Percentiles rank a stretch among this genome's conserved stretches.
Conservation (phyloP, 805 yeast species). For the Ogataea degrootiae region DNA sequence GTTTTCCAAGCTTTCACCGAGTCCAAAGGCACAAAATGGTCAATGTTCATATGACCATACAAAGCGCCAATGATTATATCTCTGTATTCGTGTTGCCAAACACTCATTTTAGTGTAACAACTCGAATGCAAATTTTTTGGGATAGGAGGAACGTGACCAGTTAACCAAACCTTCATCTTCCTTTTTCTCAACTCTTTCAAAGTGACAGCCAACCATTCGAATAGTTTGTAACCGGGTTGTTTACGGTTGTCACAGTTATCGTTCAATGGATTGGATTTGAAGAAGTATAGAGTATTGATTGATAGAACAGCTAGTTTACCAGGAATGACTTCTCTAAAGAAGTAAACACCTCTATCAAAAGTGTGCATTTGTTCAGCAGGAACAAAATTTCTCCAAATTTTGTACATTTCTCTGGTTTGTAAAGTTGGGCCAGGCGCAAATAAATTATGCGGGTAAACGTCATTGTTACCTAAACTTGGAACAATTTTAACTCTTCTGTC, state of each 20-base stretch:
- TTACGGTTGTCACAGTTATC: slow-evolving; percentile 70
- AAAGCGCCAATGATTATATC: slow-evolving; percentile 81
- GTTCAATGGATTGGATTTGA: slow-evolving; percentile 73
- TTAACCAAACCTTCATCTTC: slow-evolving; percentile 79
- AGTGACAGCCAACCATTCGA: slow-evolving; percentile 73
- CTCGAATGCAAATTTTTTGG: slow-evolving; percentile 69
- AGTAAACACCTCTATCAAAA: slow-evolving; percentile 73
- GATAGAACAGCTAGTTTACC: slow-evolving; percentile 72
- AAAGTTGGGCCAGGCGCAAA: slow-evolving; percentile 86
- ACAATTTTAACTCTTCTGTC: slow-evolving; percentile 39
- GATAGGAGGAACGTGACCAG: slow-evolving; percentile 87
- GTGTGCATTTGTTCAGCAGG: slow-evolving; percentile 75
- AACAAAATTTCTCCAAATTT: slow-evolving; percentile 67
- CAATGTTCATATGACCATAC: slow-evolving; percentile 87
- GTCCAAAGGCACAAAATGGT: slow-evolving; percentile 78
- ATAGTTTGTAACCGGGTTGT: slow-evolving; percentile 76
- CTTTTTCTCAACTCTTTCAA: slow-evolving; percentile 68
- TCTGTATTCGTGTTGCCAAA: slow-evolving; percentile 81
- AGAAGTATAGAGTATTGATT: slow-evolving; percentile 71
- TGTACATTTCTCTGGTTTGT: slow-evolving; percentile 72
- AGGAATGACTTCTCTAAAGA: slow-evolving; percentile 74
- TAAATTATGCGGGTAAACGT: slow-evolving; percentile 84
- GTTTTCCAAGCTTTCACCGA: slow-evolving; percentile 61
- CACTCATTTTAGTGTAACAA: slow-evolving; percentile 68
- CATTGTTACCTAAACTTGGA: slow-evolving; percentile 82